Percentiles rank a stretch among this genome's conserved stretches.
Conservation (phyloP, 2,329 filamentous ascomycete genomes). For the Myriosclerotinia curreyana region DNA sequence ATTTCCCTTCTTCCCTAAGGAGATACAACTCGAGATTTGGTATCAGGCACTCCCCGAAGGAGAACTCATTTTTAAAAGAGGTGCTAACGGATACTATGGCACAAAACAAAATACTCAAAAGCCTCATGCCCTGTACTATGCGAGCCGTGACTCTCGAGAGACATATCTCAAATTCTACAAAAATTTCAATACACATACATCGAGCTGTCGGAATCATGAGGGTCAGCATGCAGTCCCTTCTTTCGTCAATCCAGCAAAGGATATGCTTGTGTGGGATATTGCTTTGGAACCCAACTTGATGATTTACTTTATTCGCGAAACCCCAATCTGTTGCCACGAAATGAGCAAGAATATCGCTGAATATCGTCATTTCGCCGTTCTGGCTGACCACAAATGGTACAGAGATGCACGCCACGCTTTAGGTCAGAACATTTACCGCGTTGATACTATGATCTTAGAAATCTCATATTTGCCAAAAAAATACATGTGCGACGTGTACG, state of each 20-base stretch:
- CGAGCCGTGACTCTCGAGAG: not conserved
- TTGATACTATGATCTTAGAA: not conserved
- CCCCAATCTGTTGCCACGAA: not conserved
- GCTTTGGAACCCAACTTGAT: not conserved
- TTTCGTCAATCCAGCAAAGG: not conserved
- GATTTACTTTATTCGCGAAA: too few relatives aligned
- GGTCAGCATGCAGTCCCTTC: not conserved
- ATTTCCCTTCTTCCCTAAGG: not conserved
- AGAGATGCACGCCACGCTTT: too few relatives aligned
- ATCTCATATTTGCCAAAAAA: too few relatives aligned
- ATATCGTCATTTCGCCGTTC: not conserved
- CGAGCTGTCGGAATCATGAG: fast-evolving
- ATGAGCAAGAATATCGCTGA: not conserved
- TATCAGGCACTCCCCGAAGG: not conserved
- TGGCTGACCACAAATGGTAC: not conserved
- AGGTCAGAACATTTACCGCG: too few relatives aligned
- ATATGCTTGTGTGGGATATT: not conserved
- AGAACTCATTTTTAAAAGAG: not conserved
- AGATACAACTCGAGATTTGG: constrained; percentile 5
- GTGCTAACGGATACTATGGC: too few relatives aligned
- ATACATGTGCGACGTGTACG: too few relatives aligned
- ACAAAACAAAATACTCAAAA: too few relatives aligned
- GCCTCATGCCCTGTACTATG: not conserved
- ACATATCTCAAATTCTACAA: not conserved
- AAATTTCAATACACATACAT: not conserved